These are phyloP conservation scores for Emericellopsis atlantica DNA, from an alignment of 2,329 filamentous ascomycete genomes.

Conservation along the genomic window DNA sequence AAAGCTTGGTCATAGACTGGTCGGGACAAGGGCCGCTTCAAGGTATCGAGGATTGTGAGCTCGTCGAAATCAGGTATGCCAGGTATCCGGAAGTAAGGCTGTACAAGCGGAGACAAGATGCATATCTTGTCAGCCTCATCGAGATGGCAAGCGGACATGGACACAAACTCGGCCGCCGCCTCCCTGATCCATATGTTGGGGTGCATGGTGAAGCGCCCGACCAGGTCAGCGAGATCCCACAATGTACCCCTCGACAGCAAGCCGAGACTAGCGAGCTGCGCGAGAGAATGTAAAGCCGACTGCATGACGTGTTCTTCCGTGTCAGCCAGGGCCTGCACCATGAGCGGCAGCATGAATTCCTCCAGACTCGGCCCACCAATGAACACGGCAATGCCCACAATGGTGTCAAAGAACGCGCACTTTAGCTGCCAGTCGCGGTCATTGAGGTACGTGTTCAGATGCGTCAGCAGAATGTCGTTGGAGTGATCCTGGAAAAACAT, in stretches of 20 bases:
- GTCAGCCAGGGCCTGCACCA: slow-evolving; percentile 90
- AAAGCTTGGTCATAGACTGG: slow-evolving; percentile 75
- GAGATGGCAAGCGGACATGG: slow-evolving; percentile 62
- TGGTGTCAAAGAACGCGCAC: slow-evolving; percentile 90
- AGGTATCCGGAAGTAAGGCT: slow-evolving; percentile 67
- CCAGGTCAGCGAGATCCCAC: slow-evolving; percentile 78
- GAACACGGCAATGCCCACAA: slow-evolving; percentile 85
- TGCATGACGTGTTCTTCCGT: slow-evolving; percentile 91
- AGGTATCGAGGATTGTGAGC: slow-evolving; percentile 60
- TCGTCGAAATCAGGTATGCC: slow-evolving; percentile 57
- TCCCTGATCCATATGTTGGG: slow-evolving; percentile 94
- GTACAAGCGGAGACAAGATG: slow-evolving; percentile 67
- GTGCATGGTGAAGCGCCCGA: slow-evolving; percentile 79
- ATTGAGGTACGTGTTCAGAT: slow-evolving; percentile 94
- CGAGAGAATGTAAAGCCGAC: slow-evolving; percentile 75
- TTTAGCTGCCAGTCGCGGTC: slow-evolving; percentile 94
- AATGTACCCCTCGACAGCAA: slow-evolving; percentile 73
- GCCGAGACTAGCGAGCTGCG: slow-evolving; percentile 77
- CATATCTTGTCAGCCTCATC: slow-evolving; percentile 73
- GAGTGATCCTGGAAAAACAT: slow-evolving; percentile 90
- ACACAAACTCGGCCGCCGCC: slow-evolving; percentile 72
- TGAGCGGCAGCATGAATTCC: slow-evolving; percentile 88
- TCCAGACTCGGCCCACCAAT: slow-evolving; percentile 82
- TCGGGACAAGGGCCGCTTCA: slow-evolving; percentile 72
- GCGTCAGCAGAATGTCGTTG: slow-evolving; percentile 91